A percentile compares a stretch with the other conserved stretches of the same genome.
These are phyloP conservation scores for Vinca minor DNA, from an alignment of 257 asterid species.

Conservation along the genomic window DNA sequence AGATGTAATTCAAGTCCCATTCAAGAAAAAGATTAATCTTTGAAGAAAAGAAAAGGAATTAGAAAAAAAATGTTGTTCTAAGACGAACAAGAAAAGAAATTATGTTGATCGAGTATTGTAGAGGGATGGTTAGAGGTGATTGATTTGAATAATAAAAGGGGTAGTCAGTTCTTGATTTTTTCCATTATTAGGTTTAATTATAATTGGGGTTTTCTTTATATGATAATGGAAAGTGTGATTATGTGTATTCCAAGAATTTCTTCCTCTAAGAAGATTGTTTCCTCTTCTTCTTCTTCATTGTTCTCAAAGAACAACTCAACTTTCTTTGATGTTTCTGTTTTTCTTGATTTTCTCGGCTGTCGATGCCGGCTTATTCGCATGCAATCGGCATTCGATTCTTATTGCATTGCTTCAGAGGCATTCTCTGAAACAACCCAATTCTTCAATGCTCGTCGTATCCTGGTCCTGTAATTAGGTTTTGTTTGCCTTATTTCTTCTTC, in stretches of 20 bases:
- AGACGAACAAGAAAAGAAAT: background rate
- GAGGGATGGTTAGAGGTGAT: background rate
- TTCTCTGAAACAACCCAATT: constrained; percentile 21
- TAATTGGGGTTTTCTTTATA: background rate
- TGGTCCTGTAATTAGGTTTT: constrained; percentile 6
- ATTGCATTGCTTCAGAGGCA: constrained; percentile 29
- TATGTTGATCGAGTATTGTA: background rate
- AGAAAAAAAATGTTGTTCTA: background rate
- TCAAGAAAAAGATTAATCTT: background rate
- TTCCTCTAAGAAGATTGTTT: too few relatives aligned
- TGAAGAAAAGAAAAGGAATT: too few relatives aligned
- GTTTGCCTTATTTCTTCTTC: background rate
- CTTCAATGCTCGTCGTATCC: too few relatives aligned
- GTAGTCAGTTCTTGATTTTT: too few relatives aligned
- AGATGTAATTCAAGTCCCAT: background rate
- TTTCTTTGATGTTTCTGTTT: constrained; percentile 3
- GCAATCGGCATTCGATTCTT: constrained; percentile 31
- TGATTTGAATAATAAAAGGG: too few relatives aligned
- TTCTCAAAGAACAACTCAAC: background rate
- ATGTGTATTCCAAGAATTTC: constrained; percentile 1
- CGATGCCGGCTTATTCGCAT: constrained; percentile 26
- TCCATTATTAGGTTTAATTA: too few relatives aligned
- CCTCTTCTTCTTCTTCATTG: background rate
- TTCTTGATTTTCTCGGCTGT: constrained; percentile 27
- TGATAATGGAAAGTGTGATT: constrained; percentile 9